phyloP scores from a whole-genome alignment of 2,329 filamentous ascomycete genomes.

The Sordariomycetes sp. region DNA sequence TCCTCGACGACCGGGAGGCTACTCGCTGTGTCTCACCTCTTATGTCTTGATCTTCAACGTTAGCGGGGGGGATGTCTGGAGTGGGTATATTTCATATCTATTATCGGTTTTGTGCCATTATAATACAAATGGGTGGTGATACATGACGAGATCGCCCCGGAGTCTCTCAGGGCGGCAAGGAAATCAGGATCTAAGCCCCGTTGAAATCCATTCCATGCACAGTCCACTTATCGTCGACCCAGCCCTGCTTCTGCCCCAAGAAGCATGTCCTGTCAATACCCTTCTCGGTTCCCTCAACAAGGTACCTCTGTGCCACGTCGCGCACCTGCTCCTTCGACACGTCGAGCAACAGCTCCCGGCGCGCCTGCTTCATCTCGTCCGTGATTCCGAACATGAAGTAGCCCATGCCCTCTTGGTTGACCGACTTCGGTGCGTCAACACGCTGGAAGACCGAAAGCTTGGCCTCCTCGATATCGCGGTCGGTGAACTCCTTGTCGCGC shows the following conservation, averaged over 20 bases:
- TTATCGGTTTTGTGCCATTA: background rate
- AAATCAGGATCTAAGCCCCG: constrained; percentile 19
- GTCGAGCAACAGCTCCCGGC: constrained; percentile 76
- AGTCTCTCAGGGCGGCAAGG: background rate
- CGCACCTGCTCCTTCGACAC: constrained; percentile 73
- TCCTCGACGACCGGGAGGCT: too few relatives aligned
- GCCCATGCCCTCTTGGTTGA: constrained; percentile 79
- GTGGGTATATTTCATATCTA: constrained; percentile 6
- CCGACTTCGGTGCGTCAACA: constrained; percentile 78
- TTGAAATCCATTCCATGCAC: constrained; percentile 64
- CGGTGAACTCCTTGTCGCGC: constrained; percentile 67
- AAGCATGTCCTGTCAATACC: constrained; percentile 57
- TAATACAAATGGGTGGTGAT: background rate
- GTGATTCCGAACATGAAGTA: constrained; percentile 78
- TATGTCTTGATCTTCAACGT: constrained; percentile 8
- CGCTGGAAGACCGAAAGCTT: constrained; percentile 91
- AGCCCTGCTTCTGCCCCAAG: constrained; percentile 73
- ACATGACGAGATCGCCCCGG: background rate
- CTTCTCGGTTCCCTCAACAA: constrained; percentile 56
- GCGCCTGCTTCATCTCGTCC: constrained; percentile 77
- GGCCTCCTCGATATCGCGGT: constrained; percentile 84
- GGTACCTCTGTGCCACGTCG: constrained; percentile 69
- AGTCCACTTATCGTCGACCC: constrained; percentile 65
- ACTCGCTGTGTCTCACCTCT: constrained; percentile 3
- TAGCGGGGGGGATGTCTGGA: background rate